These are phyloP conservation scores for Rhodotorula kratochvilovae DNA, from an alignment of 768 basidiomycete genomes.

Conservation along the genomic window DNA sequence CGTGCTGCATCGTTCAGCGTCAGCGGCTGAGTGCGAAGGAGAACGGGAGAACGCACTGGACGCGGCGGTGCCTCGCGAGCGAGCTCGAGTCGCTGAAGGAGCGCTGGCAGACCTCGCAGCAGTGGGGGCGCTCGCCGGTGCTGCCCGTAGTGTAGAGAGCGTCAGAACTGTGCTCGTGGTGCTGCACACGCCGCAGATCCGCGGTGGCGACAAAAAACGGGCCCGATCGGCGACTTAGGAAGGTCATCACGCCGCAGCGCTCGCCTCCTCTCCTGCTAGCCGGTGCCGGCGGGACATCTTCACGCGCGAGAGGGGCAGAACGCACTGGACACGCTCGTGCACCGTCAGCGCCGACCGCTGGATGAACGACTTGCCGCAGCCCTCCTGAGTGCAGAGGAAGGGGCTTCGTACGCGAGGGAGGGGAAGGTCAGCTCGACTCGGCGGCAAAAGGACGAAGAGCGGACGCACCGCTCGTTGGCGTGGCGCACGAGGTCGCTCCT, in stretches of 20 bases:
- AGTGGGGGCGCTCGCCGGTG: conserved; percentile 81
- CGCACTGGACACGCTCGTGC: conserved; percentile 73
- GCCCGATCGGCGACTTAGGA: neutral
- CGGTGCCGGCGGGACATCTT: too few species aligned
- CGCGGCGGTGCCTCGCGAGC: neutral
- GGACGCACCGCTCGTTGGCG: conserved; percentile 49
- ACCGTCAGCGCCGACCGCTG: conserved; percentile 85
- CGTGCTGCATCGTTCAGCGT: conserved; percentile 29
- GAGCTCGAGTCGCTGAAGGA: conserved; percentile 4
- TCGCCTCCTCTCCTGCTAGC: too few species aligned
- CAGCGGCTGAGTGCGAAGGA: neutral
- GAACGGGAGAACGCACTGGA: neutral
- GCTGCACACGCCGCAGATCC: too few species aligned
- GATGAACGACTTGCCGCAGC: conserved; percentile 43
- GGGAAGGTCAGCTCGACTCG: neutral
- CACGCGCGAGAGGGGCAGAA: neutral
- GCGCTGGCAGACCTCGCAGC: conserved; percentile 56
- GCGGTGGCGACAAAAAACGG: too few species aligned
- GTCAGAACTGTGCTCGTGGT: neutral
- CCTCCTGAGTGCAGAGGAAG: conserved; percentile 43
- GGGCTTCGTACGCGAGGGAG: conserved; percentile 39
- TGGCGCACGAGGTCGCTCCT: conserved; percentile 50
- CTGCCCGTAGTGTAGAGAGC: conserved; percentile 32
- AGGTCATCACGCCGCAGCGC: neutral
- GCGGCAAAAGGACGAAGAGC: too few species aligned